Evolutionary conservation across 768 basidiomycete genomes (phyloP).

Genomic region (Stropharia rugosoannulata): DNA sequence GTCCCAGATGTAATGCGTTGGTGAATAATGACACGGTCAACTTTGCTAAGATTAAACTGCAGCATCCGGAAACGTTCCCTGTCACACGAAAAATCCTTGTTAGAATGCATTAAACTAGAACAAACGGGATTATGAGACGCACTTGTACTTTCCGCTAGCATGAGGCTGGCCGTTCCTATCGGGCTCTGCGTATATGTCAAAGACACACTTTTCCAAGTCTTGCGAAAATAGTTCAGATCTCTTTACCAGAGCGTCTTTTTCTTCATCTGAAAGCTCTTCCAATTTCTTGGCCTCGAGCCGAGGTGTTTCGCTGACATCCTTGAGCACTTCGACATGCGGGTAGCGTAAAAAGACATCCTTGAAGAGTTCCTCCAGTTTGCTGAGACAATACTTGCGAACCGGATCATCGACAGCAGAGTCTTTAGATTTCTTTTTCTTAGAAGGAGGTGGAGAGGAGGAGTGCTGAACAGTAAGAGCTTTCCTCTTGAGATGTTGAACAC

Average conservation of each 20-base stretch:
- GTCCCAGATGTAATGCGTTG: constrained; percentile 68
- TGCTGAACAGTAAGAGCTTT: constrained; percentile 41
- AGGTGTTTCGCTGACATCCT: constrained; percentile 22
- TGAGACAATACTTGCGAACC: constrained; percentile 75
- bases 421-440: constrained; percentile 21
- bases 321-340: constrained; percentile 45
- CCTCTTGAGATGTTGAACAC: constrained; percentile 46
- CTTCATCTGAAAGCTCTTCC: constrained; percentile 60
- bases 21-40: constrained; percentile 78
- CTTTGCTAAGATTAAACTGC: constrained; percentile 83
- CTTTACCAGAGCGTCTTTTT: constrained; percentile 52
- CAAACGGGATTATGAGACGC: constrained; percentile 12
- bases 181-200: constrained; percentile 72
- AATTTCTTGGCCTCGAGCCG: constrained; percentile 32
- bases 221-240: constrained; percentile 63
- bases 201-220: constrained; percentile 76
- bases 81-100: constrained; percentile 11
- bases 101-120: not conserved
- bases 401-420: constrained; percentile 55
- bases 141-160: constrained; percentile 84
- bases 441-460: constrained; percentile 17
- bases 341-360: constrained; percentile 70
- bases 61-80: constrained; percentile 92
- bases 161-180: constrained; percentile 67
- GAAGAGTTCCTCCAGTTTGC: constrained; percentile 73